Percentiles rank a stretch among this genome's conserved stretches.
Evolutionary conservation across 345 rosid species (phyloP).

Genomic region (Raphanus raphanistrum): DNA sequence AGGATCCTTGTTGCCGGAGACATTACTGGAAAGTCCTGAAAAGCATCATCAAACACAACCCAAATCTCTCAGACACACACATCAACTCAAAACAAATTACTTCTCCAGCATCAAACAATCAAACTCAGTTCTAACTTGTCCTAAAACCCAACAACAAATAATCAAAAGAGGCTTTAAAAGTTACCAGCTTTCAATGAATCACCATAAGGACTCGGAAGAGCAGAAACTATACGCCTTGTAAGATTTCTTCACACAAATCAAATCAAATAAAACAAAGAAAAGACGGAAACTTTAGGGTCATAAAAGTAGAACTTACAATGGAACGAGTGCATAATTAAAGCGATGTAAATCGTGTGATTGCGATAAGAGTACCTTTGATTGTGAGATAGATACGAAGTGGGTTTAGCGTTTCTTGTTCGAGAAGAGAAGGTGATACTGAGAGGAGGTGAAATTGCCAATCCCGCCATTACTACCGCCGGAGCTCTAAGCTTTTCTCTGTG

Average conservation of each 20-base stretch:
- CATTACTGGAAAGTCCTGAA: constrained; percentile 60
- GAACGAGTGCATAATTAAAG: background rate
- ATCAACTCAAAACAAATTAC: background rate
- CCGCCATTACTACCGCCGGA: constrained; percentile 43
- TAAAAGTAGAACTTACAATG: background rate
- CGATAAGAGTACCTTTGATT: constrained; percentile 39
- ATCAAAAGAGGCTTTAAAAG: background rate
- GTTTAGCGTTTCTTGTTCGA: constrained; percentile 30
- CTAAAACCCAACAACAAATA: background rate
- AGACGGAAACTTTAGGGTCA: background rate
- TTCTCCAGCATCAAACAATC: background rate
- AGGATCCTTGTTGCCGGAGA: constrained; percentile 39
- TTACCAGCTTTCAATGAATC: constrained; percentile 43
- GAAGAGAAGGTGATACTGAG: constrained; percentile 38
- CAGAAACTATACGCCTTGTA: constrained; percentile 40
- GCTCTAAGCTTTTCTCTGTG: constrained; percentile 22
- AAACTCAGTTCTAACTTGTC: background rate
- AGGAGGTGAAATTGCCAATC: constrained; percentile 48
- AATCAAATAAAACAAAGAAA: background rate
- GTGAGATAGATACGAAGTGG: constrained; percentile 31
- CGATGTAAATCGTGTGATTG: background rate
- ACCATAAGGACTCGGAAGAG: constrained; percentile 44
- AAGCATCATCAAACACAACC: constrained; percentile 20
- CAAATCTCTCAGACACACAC: constrained; percentile 4
- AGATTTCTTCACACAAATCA: constrained; percentile 38